A percentile compares a stretch with the other conserved stretches of the same genome.
Evolutionary conservation across 139 green algal species (phyloP).

Genomic region (Coelastrella sp.): DNA sequence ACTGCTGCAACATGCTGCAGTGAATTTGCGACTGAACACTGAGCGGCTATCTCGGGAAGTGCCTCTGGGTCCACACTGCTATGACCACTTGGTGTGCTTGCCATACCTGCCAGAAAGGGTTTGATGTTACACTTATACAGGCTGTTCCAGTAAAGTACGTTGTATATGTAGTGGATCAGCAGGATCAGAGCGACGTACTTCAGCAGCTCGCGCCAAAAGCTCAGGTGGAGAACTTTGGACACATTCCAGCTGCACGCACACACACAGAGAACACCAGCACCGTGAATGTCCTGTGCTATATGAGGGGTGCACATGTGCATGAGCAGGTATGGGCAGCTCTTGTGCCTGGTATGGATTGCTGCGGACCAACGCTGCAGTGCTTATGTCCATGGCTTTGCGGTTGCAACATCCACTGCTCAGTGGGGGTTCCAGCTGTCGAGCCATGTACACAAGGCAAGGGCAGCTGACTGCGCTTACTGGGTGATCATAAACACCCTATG

Average conservation of each 20-base stretch:
- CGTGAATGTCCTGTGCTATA: no score
- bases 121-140: neutral
- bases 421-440: no score
- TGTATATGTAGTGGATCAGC: neutral
- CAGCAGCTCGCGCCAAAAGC: constrained; percentile 13
- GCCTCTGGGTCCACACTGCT: neutral
- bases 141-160: neutral
- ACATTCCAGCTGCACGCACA: constrained; percentile 9
- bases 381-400: no score
- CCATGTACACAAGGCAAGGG: no score
- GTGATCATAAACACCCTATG: no score
- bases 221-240: constrained; percentile 16
- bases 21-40: neutral
- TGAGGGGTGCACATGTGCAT: no score
- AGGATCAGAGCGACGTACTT: neutral
- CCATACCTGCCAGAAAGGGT: neutral
- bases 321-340: no score
- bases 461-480: no score
- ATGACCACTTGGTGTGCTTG: neutral
- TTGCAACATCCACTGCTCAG: no score
- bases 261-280: neutral
- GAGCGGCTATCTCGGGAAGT: neutral
- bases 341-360: no score
- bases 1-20: neutral
- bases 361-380: no score